Conservation (phyloP, 176 grass and related monocot genomes). For the Lolium perenne region DNA sequence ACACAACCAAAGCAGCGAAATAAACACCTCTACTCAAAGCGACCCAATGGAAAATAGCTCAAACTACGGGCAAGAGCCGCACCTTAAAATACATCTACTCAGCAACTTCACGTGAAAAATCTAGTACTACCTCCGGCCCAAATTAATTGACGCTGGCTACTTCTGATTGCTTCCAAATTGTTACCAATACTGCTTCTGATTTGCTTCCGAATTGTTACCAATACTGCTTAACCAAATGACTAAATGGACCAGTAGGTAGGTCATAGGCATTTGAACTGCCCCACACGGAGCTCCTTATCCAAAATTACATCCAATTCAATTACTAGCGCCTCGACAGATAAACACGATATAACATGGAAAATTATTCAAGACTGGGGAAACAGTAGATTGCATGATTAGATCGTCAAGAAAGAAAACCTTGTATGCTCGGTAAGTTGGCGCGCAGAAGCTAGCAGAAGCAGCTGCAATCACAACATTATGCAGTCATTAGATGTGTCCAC, state of each 20-base stretch:
- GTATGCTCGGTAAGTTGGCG: constrained; percentile 87
- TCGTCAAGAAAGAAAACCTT: constrained; percentile 57
- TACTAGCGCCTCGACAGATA: constrained; percentile 10
- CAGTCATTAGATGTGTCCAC: constrained; percentile 25
- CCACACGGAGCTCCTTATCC: neutral
- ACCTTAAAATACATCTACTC: neutral
- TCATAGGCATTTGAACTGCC: neutral
- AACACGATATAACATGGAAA: neutral
- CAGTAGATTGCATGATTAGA: neutral
- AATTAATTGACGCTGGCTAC: too few relatives aligned
- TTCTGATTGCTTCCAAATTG: too few relatives aligned
- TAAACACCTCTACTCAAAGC: neutral
- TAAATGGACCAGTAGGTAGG: neutral
- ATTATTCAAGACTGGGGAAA: neutral
- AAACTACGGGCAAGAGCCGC: neutral
- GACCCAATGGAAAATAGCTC: neutral
- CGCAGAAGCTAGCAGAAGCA: constrained; percentile 69
- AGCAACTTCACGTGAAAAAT: neutral
- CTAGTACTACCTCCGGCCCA: too few relatives aligned
- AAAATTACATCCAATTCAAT: neutral
- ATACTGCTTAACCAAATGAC: neutral
- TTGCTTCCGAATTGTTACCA: too few relatives aligned
- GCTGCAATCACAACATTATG: constrained; percentile 56
- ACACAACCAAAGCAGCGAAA: neutral
- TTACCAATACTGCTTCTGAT: neutral